Evolutionary conservation across 2,329 filamentous ascomycete genomes (phyloP), one percentile per base, ranked within the genome.

Genomic region (Chaetothyriales sp.): DNA sequence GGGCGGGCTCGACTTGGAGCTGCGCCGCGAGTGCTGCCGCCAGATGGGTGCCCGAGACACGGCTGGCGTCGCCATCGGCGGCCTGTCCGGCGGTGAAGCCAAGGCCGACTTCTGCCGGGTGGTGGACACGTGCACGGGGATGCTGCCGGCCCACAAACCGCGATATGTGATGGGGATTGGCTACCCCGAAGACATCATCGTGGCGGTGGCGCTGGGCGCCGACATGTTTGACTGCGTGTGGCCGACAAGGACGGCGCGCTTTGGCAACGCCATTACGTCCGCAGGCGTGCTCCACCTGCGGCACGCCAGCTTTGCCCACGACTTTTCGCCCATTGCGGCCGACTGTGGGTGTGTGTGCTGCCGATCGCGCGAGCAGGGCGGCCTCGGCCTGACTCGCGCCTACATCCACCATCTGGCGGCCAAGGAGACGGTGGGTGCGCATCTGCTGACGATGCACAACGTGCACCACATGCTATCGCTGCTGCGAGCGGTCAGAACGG

Each of bases 141-240:
- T 95, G 53, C 75, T 98, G 18, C 94, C 94, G 0, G 84, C 90
- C 53, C 74, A 86, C 56, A 98, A 98, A 69, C 92, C 92, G n/a
- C 79, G 92, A 66, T 98, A 98, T 70, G 90, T 98, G 52, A 98
- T 98, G 94, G 92, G 92, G 18, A 92, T 98, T 60, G 80, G 92
- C 10, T 98, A 95, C 67, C 92, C 92, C 1, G 92, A 97, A 70
- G 92, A 98, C 64, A 74, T 98, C 51, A 80, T 98, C 1, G 89
- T 98, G 43, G 94, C 88, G 50, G 83, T 95, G 3, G 92, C 92
- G 1, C 76, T 98, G 0, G 92, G 92, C 2, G 92, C 92, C 47
- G 92, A 98, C 69, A 98, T 98, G 92, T 98, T 98, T 66, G 92
- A 98, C 70, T 98, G 94, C 65, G 92, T 98, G 5, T 98, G 92